Conservation (phyloP, 2,329 filamentous ascomycete genomes). For the Neocatenulostroma microsporum region DNA sequence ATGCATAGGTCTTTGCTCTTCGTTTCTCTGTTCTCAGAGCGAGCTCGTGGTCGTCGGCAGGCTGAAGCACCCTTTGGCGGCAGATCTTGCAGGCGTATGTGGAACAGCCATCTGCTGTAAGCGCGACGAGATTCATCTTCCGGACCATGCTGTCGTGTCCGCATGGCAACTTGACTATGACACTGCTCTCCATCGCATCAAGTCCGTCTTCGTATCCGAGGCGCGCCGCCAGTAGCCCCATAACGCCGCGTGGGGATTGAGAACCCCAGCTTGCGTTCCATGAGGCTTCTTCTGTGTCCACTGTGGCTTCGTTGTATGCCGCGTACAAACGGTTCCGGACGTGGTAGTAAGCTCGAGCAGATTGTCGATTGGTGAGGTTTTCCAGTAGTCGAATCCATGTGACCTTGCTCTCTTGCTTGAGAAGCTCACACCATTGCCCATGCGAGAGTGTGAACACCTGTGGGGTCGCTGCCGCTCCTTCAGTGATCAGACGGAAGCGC, state of each 20-base stretch:
- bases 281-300: not conserved
- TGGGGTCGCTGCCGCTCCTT: too few relatives aligned
- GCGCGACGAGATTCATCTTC: not conserved
- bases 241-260: not conserved
- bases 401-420: not conserved
- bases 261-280: not conserved
- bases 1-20: not conserved
- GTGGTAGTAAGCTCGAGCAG: conserved; percentile 1
- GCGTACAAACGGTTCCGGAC: not conserved
- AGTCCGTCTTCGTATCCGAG: not conserved
- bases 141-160: not conserved
- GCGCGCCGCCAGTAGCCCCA: not conserved
- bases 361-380: not conserved
- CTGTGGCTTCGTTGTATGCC: not conserved
- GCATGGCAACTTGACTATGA: not conserved
- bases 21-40: not conserved
- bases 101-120: not conserved
- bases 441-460: not conserved
- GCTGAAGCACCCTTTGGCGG: not conserved
- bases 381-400: not conserved
- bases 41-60: not conserved
- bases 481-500: not conserved
- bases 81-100: not conserved
- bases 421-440: not conserved
- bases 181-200: not conserved